Percentiles rank a stretch among this genome's conserved stretches.
Conservation (phyloP, 495 filamentous ascomycete genomes). For the Tuber magnatum region DNA sequence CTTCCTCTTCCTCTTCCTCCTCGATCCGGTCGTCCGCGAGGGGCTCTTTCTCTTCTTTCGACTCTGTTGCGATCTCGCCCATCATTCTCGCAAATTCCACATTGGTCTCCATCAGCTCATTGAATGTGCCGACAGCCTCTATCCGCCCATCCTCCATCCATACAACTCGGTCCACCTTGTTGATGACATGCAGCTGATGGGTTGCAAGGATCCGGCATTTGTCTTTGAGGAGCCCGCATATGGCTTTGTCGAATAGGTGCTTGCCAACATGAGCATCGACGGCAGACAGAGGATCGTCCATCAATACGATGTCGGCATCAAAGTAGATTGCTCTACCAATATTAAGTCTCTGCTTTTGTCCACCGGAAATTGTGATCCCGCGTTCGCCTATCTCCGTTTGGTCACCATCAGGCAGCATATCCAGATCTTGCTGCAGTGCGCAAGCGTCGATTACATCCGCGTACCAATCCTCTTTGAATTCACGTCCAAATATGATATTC, state of each 20-base stretch:
- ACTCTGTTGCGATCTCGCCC: slow-evolving; percentile 70
- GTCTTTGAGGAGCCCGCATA: slow-evolving; percentile 77
- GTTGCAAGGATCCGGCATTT: slow-evolving; percentile 89
- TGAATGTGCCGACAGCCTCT: slow-evolving; percentile 75
- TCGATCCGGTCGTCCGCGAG: slow-evolving; percentile 36
- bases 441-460: slow-evolving; percentile 57
- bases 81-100: slow-evolving; percentile 70
- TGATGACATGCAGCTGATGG: slow-evolving; percentile 87
- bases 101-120: slow-evolving; percentile 72
- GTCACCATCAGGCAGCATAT: slow-evolving; percentile 69
- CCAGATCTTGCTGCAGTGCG: slow-evolving; percentile 62
- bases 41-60: slow-evolving; percentile 48
- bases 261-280: slow-evolving; percentile 84
- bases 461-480: slow-evolving; percentile 62
- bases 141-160: slow-evolving; percentile 84
- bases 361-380: slow-evolving; percentile 74
- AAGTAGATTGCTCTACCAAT: slow-evolving; percentile 83
- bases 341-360: slow-evolving; percentile 76
- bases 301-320: slow-evolving; percentile 69
- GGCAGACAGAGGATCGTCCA: slow-evolving; percentile 77
- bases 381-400: slow-evolving; percentile 69
- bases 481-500: slow-evolving; percentile 86
- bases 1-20: slow-evolving; percentile 37
- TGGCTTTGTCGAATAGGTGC: slow-evolving; percentile 93
- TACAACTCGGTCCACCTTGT: slow-evolving; percentile 80